Conservation (phyloP, 2,329 filamentous ascomycete species). For the Nannizziopsis arthrosporioides region DNA sequence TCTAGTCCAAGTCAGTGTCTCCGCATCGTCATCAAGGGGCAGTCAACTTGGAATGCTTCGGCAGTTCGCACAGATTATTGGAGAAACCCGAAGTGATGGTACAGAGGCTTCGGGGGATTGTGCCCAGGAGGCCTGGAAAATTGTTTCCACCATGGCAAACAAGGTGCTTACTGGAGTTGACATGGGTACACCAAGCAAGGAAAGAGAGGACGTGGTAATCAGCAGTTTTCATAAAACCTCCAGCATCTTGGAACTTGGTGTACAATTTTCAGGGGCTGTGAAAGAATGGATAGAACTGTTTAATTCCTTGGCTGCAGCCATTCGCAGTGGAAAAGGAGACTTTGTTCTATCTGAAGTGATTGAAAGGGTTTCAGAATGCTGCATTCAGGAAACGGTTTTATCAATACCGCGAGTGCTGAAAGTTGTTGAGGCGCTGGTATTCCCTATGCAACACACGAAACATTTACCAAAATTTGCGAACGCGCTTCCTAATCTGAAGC, state of each 20-base stretch:
- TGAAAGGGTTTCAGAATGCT: constrained; percentile 54
- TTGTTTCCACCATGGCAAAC: constrained; percentile 24
- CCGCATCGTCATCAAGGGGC: constrained; percentile 25
- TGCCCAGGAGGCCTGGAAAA: constrained; percentile 27
- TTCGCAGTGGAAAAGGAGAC: constrained; percentile 54
- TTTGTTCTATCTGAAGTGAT: constrained; percentile 55
- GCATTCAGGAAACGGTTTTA: constrained; percentile 18
- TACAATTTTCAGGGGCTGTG: constrained; percentile 20
- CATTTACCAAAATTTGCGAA: not conserved
- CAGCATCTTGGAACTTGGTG: constrained; percentile 54
- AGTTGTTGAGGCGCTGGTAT: constrained; percentile 5
- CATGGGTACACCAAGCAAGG: constrained; percentile 26
- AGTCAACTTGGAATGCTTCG: constrained; percentile 30
- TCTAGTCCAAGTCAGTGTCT: constrained; percentile 26
- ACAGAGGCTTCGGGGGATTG: constrained; percentile 1
- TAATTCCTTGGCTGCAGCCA: constrained; percentile 43
- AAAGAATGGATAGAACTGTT: constrained; percentile 44
- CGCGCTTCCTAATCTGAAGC: not conserved
- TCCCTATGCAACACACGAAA: constrained; percentile 5
- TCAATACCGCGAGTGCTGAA: not conserved
- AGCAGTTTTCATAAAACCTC: constrained; percentile 58
- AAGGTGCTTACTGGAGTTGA: constrained; percentile 31
- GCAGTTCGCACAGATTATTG: constrained; percentile 26
- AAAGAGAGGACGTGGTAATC: constrained; percentile 42
- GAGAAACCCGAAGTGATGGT: constrained; percentile 1